A percentile compares a stretch with the other conserved stretches of the same genome.
Conservation (phyloP, 352 stramenopile species). For the Globisporangium nunn region DNA sequence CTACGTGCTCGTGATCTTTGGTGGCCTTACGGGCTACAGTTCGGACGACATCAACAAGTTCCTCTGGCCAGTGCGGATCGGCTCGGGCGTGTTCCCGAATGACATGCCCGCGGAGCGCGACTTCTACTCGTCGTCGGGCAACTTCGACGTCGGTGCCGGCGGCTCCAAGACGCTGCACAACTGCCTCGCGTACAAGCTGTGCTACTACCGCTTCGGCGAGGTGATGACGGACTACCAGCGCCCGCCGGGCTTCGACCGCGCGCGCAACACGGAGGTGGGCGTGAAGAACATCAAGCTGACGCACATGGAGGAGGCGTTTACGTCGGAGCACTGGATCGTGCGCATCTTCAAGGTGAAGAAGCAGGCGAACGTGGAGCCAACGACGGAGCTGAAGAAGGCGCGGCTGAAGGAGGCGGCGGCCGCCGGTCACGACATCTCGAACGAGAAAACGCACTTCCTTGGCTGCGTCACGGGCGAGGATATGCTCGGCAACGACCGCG, state of each 20-base stretch:
- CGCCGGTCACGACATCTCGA: conserved; percentile 45
- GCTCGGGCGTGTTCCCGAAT: conserved; percentile 76
- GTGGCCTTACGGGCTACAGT: conserved; percentile 48
- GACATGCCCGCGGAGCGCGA: conserved; percentile 86
- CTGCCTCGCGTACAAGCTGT: conserved; percentile 92
- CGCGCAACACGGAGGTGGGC: conserved; percentile 82
- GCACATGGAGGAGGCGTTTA: conserved; percentile 91
- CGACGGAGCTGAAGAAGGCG: conserved; percentile 55
- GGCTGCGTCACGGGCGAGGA: conserved; percentile 81
- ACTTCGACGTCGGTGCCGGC: conserved; percentile 78
- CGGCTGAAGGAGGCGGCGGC: conserved; percentile 42
- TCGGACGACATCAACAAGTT: conserved; percentile 92
- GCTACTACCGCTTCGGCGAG: conserved; percentile 90
- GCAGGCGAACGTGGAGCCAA: conserved; percentile 72
- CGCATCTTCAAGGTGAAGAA: conserved; percentile 94
- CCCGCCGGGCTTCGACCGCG: conserved; percentile 80
- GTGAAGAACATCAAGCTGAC: conserved; percentile 89
- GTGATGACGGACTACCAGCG: conserved; percentile 82
- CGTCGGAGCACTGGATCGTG: conserved; percentile 94
- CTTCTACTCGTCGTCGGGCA: conserved; percentile 77
- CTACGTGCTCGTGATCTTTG: conserved; percentile 77
- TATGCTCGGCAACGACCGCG: conserved; percentile 78
- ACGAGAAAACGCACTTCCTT: conserved; percentile 75
- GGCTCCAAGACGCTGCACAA: conserved; percentile 87
- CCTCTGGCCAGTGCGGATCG: conserved; percentile 91